Evolutionary conservation across 495 filamentous ascomycete species (phyloP).

Genomic region (Penicillium angulare): DNA sequence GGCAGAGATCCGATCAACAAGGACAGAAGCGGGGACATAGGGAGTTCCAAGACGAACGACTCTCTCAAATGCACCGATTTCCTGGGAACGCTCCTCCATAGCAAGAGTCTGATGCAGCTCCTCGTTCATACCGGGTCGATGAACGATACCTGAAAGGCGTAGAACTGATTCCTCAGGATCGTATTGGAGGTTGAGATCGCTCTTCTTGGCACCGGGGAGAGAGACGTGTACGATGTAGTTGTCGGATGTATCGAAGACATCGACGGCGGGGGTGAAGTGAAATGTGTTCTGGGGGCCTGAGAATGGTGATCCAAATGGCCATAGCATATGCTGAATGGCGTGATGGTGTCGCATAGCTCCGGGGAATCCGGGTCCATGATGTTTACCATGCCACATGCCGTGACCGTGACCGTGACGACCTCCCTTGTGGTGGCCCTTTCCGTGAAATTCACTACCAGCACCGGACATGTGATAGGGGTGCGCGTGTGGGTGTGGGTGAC

Average conservation of each 20-base stretch:
- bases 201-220: slow-evolving; percentile 72
- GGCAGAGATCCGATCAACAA: slow-evolving; percentile 64
- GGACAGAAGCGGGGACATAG: slow-evolving; percentile 58
- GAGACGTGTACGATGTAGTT: slow-evolving; percentile 68
- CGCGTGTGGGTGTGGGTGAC: background rate
- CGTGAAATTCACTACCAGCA: slow-evolving; percentile 1
- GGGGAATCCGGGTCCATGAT: too few species aligned
- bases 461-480: background rate
- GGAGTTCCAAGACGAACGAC: slow-evolving; percentile 58
- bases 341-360: too few species aligned
- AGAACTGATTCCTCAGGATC: slow-evolving; percentile 64
- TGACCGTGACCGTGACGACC: slow-evolving; percentile 16
- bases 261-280: slow-evolving; percentile 64
- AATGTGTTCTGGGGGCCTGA: slow-evolving; percentile 18
- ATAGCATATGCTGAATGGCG: too few species aligned
- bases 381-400: too few species aligned
- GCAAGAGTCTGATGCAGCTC: slow-evolving; percentile 65
- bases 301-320: slow-evolving; percentile 29
- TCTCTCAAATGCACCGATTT: slow-evolving; percentile 71
- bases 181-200: slow-evolving; percentile 74
- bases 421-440: slow-evolving; percentile 6
- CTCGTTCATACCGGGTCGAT: slow-evolving; percentile 66
- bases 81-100: slow-evolving; percentile 56
- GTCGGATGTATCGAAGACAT: slow-evolving; percentile 67
- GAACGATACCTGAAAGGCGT: slow-evolving; percentile 65